Evolutionary conservation across 1,139 yeast genomes (phyloP), one percentile per base, ranked within the genome.

Genomic region (Nakaseomyces uthaithaninus): DNA sequence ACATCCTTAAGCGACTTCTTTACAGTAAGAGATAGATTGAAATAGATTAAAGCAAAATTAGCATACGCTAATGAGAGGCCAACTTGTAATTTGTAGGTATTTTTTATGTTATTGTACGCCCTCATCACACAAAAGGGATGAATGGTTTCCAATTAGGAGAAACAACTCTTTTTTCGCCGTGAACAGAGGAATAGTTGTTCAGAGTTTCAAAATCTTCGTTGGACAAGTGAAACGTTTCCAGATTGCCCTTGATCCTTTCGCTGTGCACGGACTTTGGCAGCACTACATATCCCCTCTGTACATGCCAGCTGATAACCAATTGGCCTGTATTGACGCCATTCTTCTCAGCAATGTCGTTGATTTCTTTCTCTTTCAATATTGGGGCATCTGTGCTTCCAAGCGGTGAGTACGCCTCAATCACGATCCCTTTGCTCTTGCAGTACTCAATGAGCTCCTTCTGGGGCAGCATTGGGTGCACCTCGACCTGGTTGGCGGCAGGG

Each of bases 381-480:
- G 87, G 84, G 15, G 85, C 77, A 42, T 74, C 75, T 15, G 74
- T 65, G 22, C 85, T 75, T 16, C 89, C 93, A 51, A 84, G 70
- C 42, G 94, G 94, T 26, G 85, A 78, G 62, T 80, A 84, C 27
- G 89, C 89, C 59, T 82, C 83, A 41, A 78, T 57, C 24, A 72
- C 56, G 48, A 84, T 80, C 16, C 71, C 72, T 48, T 81, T 66
- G 19, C 65, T 56, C 47, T 72, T 65, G 55, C 74, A 67, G 56
- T 59, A 80, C 27, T 71, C 72, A 43, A 75, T 60, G 45, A 84
- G 66, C 45, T 80, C 80, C 31, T 62, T 66, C 59, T 82, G 91
- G 31, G 87, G 86, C 42, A 82, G 67, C 52, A 70, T 71, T 42
- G 89, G 91, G 57, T 83, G 94, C 42, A 75, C 60, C 62, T 81